Base-by-base conservation (phyloP, 192 early-diverging fungal genomes). In the Coemansia reversa region DNA sequence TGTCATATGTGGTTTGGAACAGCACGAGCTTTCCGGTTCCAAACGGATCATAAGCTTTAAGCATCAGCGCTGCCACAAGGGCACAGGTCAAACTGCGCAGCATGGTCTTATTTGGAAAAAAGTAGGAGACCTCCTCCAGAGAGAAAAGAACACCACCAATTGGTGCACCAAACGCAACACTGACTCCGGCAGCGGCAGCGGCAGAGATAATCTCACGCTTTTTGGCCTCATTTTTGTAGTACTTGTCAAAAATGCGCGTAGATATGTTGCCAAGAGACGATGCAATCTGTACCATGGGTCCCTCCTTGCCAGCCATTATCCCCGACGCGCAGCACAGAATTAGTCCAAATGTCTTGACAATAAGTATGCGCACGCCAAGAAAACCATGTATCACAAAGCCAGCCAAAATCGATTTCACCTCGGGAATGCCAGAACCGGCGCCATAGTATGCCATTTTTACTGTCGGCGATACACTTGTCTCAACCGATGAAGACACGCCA, bases 61-160 rank as follows among this genome's bases (percentile, higher is more conserved):
- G 73, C 7, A 76, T 64, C 51, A 79, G 64, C 23, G 81, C 76
- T 9, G 76, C 76, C 33, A 88, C 85, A 29, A 92, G 79, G 5
- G 91, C 89, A 24, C 86, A 91, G 32, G 91, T 84, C 56, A 84
- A 86, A 51, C 85, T 87, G 56, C 88, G 82, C 23, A 90, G 79
- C 84, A 92, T 86, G 24, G 76, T 79, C 69, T 79, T 79, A 63
- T 83, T 75, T 20, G 76, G 74, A 59, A 86, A 95, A 61, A 90
- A 93, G 63, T 94, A 95, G 51, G 88, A 90, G 57, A 95, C 90
- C 63, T 95, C 93, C 66, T 98, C 96, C 20, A 98, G 78, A 27
- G 91, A 91, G 66, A 97, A 96, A 56, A 98, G 77, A 14, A 97
- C 95, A 4, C 95, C 96, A 39, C 96, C 96, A 63, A 98, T 95